phyloP scores from a whole-genome alignment of 176 grass and related monocot genomes.

The Aegilops sharonensis region DNA sequence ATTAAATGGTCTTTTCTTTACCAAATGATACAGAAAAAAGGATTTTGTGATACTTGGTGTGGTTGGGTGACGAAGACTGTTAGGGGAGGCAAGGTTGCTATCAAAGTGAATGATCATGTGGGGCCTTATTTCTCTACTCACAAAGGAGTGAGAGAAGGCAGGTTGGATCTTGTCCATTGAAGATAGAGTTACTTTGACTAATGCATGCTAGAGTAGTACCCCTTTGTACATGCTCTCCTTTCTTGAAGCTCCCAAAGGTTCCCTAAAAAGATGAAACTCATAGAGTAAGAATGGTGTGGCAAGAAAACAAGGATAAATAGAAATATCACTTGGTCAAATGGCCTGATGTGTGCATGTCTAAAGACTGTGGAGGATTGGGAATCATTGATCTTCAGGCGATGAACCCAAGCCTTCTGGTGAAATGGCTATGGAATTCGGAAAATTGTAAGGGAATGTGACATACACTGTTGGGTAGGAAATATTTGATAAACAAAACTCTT shows the following conservation, averaged over 20 bases:
- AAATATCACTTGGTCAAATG: background rate
- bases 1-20: background rate
- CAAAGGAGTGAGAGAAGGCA: background rate
- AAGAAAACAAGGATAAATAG: background rate
- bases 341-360: background rate
- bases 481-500: background rate
- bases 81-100: background rate
- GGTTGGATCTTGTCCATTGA: background rate
- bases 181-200: background rate
- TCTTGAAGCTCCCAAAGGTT: background rate
- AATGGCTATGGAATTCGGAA: background rate
- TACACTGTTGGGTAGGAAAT: background rate
- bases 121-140: background rate
- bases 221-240: background rate
- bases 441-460: background rate
- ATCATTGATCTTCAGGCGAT: no score
- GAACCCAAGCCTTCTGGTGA: background rate
- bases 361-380: no score
- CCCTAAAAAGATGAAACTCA: background rate
- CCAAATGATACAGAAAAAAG: background rate
- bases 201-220: background rate
- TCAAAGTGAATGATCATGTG: background rate
- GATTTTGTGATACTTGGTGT: background rate
- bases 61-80: background rate
- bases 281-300: background rate